These are phyloP conservation scores for Scenedesmus sp. DNA, from an alignment of 163 green algal genomes.

Conservation along the genomic window DNA sequence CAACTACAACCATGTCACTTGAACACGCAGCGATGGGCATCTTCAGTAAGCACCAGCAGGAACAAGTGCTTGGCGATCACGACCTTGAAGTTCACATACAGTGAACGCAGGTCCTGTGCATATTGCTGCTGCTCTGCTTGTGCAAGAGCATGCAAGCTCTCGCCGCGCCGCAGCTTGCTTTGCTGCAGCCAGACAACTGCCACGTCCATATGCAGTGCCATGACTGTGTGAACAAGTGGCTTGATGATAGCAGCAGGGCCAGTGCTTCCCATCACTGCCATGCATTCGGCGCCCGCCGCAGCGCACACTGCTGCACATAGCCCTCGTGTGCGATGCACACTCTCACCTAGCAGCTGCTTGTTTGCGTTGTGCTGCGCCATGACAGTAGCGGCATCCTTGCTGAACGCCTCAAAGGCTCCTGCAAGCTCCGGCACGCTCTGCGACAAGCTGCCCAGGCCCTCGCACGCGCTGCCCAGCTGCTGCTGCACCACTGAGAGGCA, in stretches of 20 bases:
- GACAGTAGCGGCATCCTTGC: conserved; percentile 59
- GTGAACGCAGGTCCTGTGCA: neutral
- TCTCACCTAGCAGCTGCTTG: conserved; percentile 76
- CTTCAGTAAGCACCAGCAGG: neutral
- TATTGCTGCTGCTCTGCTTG: neutral
- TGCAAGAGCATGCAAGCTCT: neutral
- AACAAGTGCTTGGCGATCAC: neutral
- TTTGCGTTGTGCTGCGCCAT: conserved; percentile 70
- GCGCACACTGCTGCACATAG: neutral
- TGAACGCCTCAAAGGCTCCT: conserved; percentile 73
- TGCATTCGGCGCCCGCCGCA: neutral
- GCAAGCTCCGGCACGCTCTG: conserved; percentile 78
- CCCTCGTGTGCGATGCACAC: neutral
- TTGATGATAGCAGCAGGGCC: neutral
- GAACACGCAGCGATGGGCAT: neutral
- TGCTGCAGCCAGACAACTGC: neutral
- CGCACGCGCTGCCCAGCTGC: conserved; percentile 66
- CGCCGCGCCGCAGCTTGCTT: neutral
- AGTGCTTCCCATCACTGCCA: neutral
- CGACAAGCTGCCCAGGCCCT: conserved; percentile 59
- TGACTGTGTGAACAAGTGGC: neutral
- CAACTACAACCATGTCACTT: neutral
- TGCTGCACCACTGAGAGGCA: conserved; percentile 71
- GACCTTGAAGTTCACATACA: neutral
- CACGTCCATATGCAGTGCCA: neutral